Base-by-base conservation (phyloP, 768 basidiomycete genomes). In the Sporobolomyces roseus region DNA sequence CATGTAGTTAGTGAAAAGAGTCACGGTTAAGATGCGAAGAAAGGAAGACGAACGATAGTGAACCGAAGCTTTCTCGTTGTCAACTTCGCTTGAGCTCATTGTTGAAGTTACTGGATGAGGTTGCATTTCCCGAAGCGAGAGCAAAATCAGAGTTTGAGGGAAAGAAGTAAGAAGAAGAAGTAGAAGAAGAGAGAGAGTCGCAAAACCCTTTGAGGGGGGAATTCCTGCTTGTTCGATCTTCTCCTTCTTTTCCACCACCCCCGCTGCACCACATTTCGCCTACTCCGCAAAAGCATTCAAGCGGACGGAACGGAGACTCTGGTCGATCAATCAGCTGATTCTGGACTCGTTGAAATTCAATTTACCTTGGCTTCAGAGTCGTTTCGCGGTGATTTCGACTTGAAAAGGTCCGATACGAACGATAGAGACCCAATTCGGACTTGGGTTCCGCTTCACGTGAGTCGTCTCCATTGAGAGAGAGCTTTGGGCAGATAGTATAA, bases 261-360 rank as follows among this genome's bases (percentile, higher is more conserved):
- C 25, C 50, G 27, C 14, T 5, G 19, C 6, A 4, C 54, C 54
- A 35, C 23, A 4, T 23, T n/a, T 38, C 6, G 23, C 54, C 2
- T 10, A 43, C 41, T 5, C 41, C 56, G 56, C 56, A 21, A 58
- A 58, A 58, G 56, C 56, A 6, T 58, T 58, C 56, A 58, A 58
- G 17, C 36, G 27, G n/a, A n/a, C n/a, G n/a, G n/a, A n/a, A n/a
- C n/a, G n/a, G n/a, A n/a, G n/a, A n/a, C n/a, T n/a, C n/a, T n/a
- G n/a, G n/a, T n/a, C n/a, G n/a, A n/a, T n/a, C n/a, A n/a, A n/a
- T n/a, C n/a, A n/a, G n/a, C n/a, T n/a, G n/a, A n/a, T n/a, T n/a
- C n/a, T n/a, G n/a, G n/a, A n/a, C n/a, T n/a, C n/a, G n/a, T n/a
- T n/a, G n/a, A n/a, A n/a, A n/a, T n/a, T n/a, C n/a, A n/a, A n/a